Percentiles rank a stretch among this genome's conserved stretches.
Evolutionary conservation across 306 rosid species (phyloP).

Genomic region (Vigna trinervia): DNA sequence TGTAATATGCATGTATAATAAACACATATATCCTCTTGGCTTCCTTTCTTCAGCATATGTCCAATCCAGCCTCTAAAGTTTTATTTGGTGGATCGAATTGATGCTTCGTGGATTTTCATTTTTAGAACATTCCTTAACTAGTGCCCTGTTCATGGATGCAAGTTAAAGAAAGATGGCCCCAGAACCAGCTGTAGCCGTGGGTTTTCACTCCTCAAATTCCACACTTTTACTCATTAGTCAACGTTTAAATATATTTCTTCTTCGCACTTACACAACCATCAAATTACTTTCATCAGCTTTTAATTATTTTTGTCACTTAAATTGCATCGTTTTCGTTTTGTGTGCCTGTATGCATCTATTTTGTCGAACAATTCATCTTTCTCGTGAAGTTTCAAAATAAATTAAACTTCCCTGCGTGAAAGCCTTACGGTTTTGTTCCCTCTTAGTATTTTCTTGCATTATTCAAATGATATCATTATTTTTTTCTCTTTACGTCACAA

Average conservation of each 20-base stretch:
- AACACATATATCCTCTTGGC: background rate
- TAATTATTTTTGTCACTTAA: background rate
- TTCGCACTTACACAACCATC: background rate
- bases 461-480: too few species aligned
- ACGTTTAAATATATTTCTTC: background rate
- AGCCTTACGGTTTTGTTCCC: too few species aligned
- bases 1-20: background rate
- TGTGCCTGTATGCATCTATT: too few species aligned
- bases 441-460: too few species aligned
- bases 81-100: slow-evolving; percentile 33
- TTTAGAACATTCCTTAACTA: slow-evolving; percentile 30
- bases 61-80: slow-evolving; percentile 33
- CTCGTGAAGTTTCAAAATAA: too few species aligned
- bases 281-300: background rate
- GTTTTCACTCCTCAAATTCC: slow-evolving; percentile 13
- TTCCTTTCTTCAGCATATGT: slow-evolving; percentile 38
- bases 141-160: slow-evolving; percentile 20
- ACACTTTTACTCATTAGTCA: slow-evolving; percentile 7
- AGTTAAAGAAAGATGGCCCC: slow-evolving; percentile 37
- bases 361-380: too few species aligned
- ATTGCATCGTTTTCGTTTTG: background rate
- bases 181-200: background rate
- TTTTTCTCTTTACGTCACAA: too few species aligned
- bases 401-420: too few species aligned
- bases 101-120: slow-evolving; percentile 10